Evolutionary conservation across 106 monocot species (phyloP), one percentile per base, ranked within the genome.

Genomic region (Phalaenopsis aphrodite): DNA sequence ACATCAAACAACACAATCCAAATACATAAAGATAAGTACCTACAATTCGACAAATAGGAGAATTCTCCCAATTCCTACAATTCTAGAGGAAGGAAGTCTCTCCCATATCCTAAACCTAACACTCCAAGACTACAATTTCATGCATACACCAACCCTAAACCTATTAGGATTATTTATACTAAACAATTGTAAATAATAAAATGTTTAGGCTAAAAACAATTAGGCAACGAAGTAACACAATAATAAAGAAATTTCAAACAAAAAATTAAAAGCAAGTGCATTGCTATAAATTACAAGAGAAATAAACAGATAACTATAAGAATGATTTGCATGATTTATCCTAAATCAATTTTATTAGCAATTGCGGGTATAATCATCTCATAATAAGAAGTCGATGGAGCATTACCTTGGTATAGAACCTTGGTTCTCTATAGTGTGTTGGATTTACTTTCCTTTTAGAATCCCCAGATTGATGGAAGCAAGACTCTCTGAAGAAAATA

Each of bases 381-480:
- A 41, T 2, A 69, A 36, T 6, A 8, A 74, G 74, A 74, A 43
- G 2, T 38, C 11, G 12, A 69, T 69, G 69, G 4, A 69, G 2
- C 52, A 56, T 78, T 78, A 95, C 99, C 94, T 99, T 92, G 16
- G 99, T 99, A 78, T 99, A 99, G 69, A 95, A 99, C 77, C 93
- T 93, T 77, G 99, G 99, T 48, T 99, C 95, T 37, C 99, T 83
- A 76, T 99, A 99, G 73, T 99, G 99, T 42, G 98, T 94, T 17
- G 99, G 99, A 79, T 99, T 99, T 64, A 82, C 71, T 83, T 91
- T 95, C 84, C 99, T 87, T 84, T 93, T 99, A 19, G 89, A 95
- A 88, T 99, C 99, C 61, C 99, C 99, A 72, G 99, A 95, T 81
- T 95, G 99, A 85, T 99, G 99, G 74, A 99, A 99, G 61, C 99